These are phyloP conservation scores for Phytophthora melonis DNA, from an alignment of 352 stramenopile genomes.

Conservation along the genomic window DNA sequence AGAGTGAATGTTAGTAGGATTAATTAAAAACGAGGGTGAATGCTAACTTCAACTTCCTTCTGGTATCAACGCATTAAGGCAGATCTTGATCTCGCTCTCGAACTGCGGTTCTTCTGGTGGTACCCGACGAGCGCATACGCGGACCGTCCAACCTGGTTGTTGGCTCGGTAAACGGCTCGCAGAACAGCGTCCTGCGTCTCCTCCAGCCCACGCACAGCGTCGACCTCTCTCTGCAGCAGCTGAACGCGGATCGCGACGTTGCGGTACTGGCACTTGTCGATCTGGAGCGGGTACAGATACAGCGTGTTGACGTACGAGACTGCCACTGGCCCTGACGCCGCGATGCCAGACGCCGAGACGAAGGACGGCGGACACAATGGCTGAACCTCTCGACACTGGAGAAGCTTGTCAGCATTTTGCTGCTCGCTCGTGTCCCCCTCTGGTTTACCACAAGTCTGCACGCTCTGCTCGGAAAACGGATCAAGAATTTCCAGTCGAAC, in stretches of 20 bases:
- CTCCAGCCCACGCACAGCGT: slow-evolving; percentile 53
- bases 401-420: background rate
- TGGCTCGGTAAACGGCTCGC: slow-evolving; percentile 44
- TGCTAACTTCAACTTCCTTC: too few species aligned
- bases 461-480: slow-evolving; percentile 42
- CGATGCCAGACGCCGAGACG: slow-evolving; percentile 39
- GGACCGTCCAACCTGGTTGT: slow-evolving; percentile 37
- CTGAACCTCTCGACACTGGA: slow-evolving; percentile 67
- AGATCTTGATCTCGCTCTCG: slow-evolving; percentile 80
- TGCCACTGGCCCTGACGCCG: accelerated
- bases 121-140: slow-evolving; percentile 73
- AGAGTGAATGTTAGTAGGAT: too few species aligned
- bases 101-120: slow-evolving; percentile 84
- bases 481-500: slow-evolving; percentile 37
- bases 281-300: slow-evolving; percentile 36
- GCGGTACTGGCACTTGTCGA: too few species aligned
- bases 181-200: slow-evolving; percentile 47
- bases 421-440: slow-evolving; percentile 10
- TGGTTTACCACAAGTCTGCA: background rate
- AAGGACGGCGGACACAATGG: slow-evolving; percentile 62
- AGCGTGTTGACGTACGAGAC: slow-evolving; percentile 50
- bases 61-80: slow-evolving; percentile 24
- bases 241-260: too few species aligned
- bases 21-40: too few species aligned
- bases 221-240: slow-evolving; percentile 11